Conservation (phyloP, 2,329 filamentous ascomycete species). For the Exophiala viscosa region DNA sequence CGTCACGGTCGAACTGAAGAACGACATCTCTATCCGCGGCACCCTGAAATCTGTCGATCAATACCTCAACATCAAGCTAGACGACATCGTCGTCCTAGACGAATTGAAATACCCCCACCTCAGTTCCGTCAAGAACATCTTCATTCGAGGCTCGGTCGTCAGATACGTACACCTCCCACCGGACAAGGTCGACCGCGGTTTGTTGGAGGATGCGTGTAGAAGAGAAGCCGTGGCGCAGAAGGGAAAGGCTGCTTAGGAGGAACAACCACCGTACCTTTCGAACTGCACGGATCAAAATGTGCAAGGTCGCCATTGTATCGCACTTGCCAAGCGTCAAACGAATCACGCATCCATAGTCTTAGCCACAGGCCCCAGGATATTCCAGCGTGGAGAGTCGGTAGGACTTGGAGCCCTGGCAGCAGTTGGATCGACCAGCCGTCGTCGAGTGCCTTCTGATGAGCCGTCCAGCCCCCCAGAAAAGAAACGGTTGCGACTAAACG, state of each 20-base stretch:
- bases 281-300: not conserved
- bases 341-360: no score
- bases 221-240: constrained; percentile 57
- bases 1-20: constrained; percentile 98
- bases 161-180: constrained; percentile 86
- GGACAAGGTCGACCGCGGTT: constrained; percentile 74
- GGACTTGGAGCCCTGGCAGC: no score
- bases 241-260: constrained; percentile 9
- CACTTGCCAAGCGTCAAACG: no score
- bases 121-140: constrained; percentile 88
- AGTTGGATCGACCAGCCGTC: no score
- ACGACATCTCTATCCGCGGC: constrained; percentile 95
- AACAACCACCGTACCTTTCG: not conserved
- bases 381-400: no score
- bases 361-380: no score
- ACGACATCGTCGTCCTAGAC: constrained; percentile 88
- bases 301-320: no score
- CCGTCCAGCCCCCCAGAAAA: no score
- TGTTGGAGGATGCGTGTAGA: constrained; percentile 86
- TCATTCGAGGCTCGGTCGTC: constrained; percentile 89
- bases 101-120: constrained; percentile 93
- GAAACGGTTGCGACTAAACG: no score
- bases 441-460: no score
- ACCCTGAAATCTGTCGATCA: constrained; percentile 97
- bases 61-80: constrained; percentile 98